These are phyloP conservation scores for Paramecium primaurelia DNA, from an alignment of 73 alveolate species.

Conservation along the genomic window DNA sequence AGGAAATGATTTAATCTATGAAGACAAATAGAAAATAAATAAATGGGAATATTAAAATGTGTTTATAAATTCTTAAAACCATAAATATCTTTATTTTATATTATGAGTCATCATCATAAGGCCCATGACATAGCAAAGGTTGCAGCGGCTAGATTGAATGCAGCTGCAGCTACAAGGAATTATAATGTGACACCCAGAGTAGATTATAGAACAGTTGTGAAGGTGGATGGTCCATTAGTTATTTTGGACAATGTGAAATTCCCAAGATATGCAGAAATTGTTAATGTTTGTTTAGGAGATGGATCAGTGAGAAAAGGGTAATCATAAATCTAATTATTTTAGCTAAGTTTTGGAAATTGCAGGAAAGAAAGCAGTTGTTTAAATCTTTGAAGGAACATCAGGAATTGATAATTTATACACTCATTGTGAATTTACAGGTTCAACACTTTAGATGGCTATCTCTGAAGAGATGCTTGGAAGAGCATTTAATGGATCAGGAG, in stretches of 20 bases:
- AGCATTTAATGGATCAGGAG: slow-evolving; percentile 99
- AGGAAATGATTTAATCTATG: background rate
- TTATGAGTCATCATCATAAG: slow-evolving; percentile 29
- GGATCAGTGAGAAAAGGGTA: slow-evolving; percentile 98
- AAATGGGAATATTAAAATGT: background rate
- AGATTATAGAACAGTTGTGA: slow-evolving; percentile 98
- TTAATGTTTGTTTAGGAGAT: slow-evolving; percentile 97
- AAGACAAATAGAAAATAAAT: background rate
- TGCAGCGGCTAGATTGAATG: slow-evolving; percentile 56
- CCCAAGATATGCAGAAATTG: slow-evolving; percentile 98
- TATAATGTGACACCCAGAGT: slow-evolving; percentile 96
- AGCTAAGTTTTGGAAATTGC: slow-evolving; percentile 97
- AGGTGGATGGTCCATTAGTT: slow-evolving; percentile 99
- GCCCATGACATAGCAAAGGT: background rate
- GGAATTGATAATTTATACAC: slow-evolving; percentile 97
- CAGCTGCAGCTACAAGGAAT: slow-evolving; percentile 75
- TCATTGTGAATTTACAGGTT: slow-evolving; percentile 98
- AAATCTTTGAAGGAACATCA: slow-evolving; percentile 99
- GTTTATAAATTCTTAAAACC: slow-evolving; percentile 23
- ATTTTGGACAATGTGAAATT: slow-evolving; percentile 98
- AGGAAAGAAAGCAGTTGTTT: slow-evolving; percentile 98
- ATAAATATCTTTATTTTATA: slow-evolving; percentile 2
- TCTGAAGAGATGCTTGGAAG: slow-evolving; percentile 99
- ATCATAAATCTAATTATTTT: background rate
- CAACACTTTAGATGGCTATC: slow-evolving; percentile 98